Evolutionary conservation across 257 asterid genomes (phyloP).

Genomic region (Ajuga chamaepitys): DNA sequence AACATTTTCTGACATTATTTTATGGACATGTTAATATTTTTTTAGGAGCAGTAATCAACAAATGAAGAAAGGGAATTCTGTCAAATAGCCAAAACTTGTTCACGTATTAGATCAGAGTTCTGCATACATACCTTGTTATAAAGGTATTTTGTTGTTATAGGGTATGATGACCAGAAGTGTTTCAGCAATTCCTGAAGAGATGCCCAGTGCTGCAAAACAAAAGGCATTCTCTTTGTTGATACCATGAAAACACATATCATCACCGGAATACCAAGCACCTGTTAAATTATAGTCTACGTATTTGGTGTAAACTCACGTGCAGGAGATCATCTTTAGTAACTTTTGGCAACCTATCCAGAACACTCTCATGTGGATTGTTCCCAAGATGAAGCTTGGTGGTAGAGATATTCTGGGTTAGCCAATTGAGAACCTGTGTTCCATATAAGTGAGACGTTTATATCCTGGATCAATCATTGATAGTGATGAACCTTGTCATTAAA

Average conservation of each 20-base stretch:
- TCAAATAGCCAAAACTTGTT: not conserved
- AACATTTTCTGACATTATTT: not conserved
- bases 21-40: not conserved
- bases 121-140: slow-evolving; percentile 51
- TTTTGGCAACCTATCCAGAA: slow-evolving; percentile 74
- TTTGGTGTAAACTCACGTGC: slow-evolving; percentile 47
- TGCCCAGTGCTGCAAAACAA: slow-evolving; percentile 67
- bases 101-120: not conserved
- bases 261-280: not conserved
- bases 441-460: slow-evolving; percentile 16
- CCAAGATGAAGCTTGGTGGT: slow-evolving; percentile 84
- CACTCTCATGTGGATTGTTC: slow-evolving; percentile 67
- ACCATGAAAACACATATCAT: slow-evolving; percentile 4
- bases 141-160: slow-evolving; percentile 72
- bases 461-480: slow-evolving; percentile 11
- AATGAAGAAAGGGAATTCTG: not conserved
- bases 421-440: slow-evolving; percentile 57
- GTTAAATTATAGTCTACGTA: not conserved
- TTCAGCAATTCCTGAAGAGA: slow-evolving; percentile 85
- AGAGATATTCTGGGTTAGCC: slow-evolving; percentile 77
- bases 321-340: slow-evolving; percentile 62
- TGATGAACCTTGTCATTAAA: not conserved
- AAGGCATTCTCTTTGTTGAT: not conserved
- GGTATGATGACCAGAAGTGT: slow-evolving; percentile 98
- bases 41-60: not conserved